Percentiles rank a stretch among this genome's conserved stretches.
Conservation (phyloP, 805 yeast genomes). For the Dipodascus geniculatus region DNA sequence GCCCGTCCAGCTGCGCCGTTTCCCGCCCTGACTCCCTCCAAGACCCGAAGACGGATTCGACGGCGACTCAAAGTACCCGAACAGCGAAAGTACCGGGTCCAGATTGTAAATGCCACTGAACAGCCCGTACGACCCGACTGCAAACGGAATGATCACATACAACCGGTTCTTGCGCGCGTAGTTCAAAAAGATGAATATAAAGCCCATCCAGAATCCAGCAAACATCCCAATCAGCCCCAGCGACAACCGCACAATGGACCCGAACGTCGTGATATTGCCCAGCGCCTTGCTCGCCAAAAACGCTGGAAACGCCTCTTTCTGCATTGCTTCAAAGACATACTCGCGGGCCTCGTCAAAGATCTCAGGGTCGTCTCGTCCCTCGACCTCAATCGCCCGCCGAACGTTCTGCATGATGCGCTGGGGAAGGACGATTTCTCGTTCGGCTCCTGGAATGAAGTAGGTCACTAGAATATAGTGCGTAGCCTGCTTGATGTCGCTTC, state of each 20-base stretch:
- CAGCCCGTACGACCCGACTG: constrained; percentile 61
- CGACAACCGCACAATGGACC: constrained; percentile 47
- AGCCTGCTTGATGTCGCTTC: constrained; percentile 49
- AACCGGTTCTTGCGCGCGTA: constrained; percentile 49
- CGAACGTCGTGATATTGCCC: constrained; percentile 55
- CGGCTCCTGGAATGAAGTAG: constrained; percentile 46
- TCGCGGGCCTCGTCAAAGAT: constrained; percentile 75
- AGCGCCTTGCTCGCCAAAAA: constrained; percentile 70
- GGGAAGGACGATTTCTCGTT: constrained; percentile 63
- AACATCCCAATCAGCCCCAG: constrained; percentile 59
- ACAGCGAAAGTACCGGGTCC: constrained; percentile 70
- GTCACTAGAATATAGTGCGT: constrained; percentile 50
- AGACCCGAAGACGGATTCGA: background rate
- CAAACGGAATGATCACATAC: constrained; percentile 69
- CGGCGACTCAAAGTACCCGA: constrained; percentile 48
- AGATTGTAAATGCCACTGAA: constrained; percentile 61
- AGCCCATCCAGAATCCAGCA: constrained; percentile 84
- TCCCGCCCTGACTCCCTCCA: too few species aligned
- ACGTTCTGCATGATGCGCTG: constrained; percentile 47
- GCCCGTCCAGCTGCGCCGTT: background rate
- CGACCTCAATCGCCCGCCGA: constrained; percentile 51
- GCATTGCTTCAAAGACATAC: constrained; percentile 76
- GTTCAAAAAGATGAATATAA: constrained; percentile 62
- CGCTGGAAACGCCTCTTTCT: constrained; percentile 80
- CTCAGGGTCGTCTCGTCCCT: constrained; percentile 87